Conservation (phyloP, 2,329 filamentous ascomycete genomes). For the Alternaria sp. region DNA sequence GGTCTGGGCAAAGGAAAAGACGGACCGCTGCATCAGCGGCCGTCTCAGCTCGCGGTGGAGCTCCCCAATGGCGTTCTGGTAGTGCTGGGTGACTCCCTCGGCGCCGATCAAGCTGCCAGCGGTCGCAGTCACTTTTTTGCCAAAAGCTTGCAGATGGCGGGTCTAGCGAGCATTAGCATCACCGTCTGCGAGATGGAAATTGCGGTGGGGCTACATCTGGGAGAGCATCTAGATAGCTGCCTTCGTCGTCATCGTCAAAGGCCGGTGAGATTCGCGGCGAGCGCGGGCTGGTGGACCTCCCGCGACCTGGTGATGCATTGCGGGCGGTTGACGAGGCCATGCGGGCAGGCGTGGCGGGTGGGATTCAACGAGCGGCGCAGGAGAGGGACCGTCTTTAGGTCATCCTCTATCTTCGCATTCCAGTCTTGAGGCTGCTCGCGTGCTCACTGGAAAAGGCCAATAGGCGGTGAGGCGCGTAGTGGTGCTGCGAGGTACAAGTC, state of each 20-base stretch:
- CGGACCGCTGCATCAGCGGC: constrained; percentile 83
- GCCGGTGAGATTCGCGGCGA: constrained; percentile 30
- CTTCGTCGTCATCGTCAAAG: constrained; percentile 41
- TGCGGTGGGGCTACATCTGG: constrained; percentile 39
- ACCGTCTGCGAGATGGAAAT: constrained; percentile 1
- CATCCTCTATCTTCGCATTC: constrained; percentile 16
- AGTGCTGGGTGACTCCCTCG: constrained; percentile 68
- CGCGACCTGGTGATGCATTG: constrained; percentile 44
- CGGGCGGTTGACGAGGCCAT: constrained; percentile 43
- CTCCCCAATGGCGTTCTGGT: constrained; percentile 86
- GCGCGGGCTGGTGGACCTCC: constrained; percentile 33
- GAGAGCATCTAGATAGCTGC: constrained; percentile 44
- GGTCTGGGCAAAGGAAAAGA: constrained; percentile 90
- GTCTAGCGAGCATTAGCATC: constrained; percentile 63
- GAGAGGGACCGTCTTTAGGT: constrained; percentile 11
- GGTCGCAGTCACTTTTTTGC: constrained; percentile 92
- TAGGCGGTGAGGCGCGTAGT: constrained; percentile 13
- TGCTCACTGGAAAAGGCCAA: constrained; percentile 2
- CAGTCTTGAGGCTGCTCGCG: constrained; percentile 6
- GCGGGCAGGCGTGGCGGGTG: constrained; percentile 22
- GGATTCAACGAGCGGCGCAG: constrained; percentile 8
- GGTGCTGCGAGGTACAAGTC: constrained; percentile 14
- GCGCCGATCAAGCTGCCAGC: constrained; percentile 83
- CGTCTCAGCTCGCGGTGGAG: constrained; percentile 88
- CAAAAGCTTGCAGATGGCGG: constrained; percentile 88